Conservation (phyloP, 1,139 yeast species). For the Hemisphaericaspora xylofermentans region DNA sequence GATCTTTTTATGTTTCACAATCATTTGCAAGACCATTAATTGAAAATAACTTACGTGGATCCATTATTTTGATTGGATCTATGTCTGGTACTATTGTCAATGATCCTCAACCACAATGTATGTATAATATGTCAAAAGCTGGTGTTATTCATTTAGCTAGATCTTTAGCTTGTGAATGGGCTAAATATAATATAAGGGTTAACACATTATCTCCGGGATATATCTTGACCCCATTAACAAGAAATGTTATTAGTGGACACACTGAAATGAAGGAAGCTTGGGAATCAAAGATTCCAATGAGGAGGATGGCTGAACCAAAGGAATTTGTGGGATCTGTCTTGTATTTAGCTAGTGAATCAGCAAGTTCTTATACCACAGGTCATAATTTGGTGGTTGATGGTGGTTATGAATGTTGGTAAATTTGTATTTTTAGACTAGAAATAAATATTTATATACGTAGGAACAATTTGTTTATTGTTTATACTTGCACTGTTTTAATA, state of each 20-base stretch:
- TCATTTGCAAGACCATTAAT: constrained; percentile 67
- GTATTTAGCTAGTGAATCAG: constrained; percentile 47
- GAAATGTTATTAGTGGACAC: constrained; percentile 46
- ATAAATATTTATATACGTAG: not conserved
- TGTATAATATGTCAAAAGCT: constrained; percentile 54
- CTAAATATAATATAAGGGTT: constrained; percentile 49
- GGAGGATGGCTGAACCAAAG: constrained; percentile 53
- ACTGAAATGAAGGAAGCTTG: constrained; percentile 48
- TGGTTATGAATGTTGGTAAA: constrained; percentile 44
- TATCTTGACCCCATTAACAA: constrained; percentile 50
- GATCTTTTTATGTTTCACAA: constrained; percentile 66
- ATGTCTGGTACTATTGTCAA: constrained; percentile 52
- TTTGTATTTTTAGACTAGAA: not conserved
- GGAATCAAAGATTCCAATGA: constrained; percentile 50
- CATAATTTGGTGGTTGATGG: constrained; percentile 53
- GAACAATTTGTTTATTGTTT: too few species aligned
- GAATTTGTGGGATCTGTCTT: constrained; percentile 48
- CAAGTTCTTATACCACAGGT: constrained; percentile 49
- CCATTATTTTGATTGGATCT: constrained; percentile 47
- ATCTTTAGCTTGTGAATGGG: constrained; percentile 54
- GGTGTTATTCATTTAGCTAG: constrained; percentile 50
- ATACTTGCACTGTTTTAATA: too few species aligned
- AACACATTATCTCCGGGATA: constrained; percentile 50
- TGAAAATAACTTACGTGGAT: constrained; percentile 51
- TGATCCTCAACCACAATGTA: constrained; percentile 51